Conservation (phyloP, 306 rosid genomes). For the Begonia peltatifolia region DNA sequence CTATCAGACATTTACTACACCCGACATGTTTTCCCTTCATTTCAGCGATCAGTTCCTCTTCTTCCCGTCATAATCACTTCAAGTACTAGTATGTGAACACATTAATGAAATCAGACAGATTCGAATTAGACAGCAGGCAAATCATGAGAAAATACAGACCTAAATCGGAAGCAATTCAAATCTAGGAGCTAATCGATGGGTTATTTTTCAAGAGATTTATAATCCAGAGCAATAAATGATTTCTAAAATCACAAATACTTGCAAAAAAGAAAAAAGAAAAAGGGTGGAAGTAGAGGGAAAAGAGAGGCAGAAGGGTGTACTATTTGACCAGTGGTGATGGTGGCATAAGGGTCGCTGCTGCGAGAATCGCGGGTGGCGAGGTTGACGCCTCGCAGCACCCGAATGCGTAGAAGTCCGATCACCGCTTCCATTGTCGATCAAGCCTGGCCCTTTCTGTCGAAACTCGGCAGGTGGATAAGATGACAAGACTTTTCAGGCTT, state of each 20-base stretch:
- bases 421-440: slow-evolving; percentile 3
- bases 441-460: not conserved
- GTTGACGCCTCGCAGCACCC: slow-evolving; percentile 44
- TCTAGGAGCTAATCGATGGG: too few relatives aligned
- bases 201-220: too few relatives aligned
- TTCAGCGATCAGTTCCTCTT: not conserved
- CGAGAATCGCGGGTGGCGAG: slow-evolving; percentile 55
- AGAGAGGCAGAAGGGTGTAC: slow-evolving; percentile 5
- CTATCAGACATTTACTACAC: too few relatives aligned
- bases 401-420: slow-evolving; percentile 64
- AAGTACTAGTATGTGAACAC: too few relatives aligned
- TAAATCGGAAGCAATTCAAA: too few relatives aligned
- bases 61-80: too few relatives aligned
- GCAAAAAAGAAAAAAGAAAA: too few relatives aligned
- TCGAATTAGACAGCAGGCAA: not conserved
- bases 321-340: slow-evolving; percentile 32
- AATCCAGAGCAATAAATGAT: too few relatives aligned
- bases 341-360: slow-evolving; percentile 71
- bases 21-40: too few relatives aligned
- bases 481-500: not conserved
- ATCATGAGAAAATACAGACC: too few relatives aligned
- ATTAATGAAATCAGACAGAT: not conserved
- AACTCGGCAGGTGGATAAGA: not conserved
- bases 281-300: too few relatives aligned
- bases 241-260: too few relatives aligned